A percentile compares a stretch with the other conserved stretches of the same genome.
These are phyloP conservation scores for Papiliotrema terrestris DNA, from an alignment of 1,284 basidiomycete genomes.

Conservation along the genomic window DNA sequence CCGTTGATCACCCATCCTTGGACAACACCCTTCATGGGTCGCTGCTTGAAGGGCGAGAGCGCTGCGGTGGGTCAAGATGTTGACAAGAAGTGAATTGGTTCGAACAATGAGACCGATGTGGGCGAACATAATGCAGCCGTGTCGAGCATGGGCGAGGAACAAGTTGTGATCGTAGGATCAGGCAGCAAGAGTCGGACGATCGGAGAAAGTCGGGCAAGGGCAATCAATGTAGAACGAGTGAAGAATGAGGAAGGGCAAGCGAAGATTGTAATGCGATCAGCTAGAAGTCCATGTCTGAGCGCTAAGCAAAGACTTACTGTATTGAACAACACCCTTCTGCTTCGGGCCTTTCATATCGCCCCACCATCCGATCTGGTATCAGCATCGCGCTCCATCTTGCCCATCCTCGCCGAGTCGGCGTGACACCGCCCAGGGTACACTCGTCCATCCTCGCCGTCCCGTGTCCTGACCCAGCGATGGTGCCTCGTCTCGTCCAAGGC, in stretches of 20 bases:
- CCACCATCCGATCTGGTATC: constrained; percentile 79
- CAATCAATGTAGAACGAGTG: background rate
- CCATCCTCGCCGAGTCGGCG: too few relatives aligned
- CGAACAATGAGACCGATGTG: too few relatives aligned
- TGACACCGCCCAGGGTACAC: too few relatives aligned
- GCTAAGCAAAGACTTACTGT: constrained; percentile 66
- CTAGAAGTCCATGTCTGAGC: too few relatives aligned
- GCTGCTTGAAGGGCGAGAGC: constrained; percentile 75
- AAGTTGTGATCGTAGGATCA: too few relatives aligned
- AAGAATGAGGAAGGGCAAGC: background rate
- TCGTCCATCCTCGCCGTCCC: background rate
- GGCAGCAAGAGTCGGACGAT: background rate
- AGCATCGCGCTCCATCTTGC: background rate
- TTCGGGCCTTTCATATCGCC: constrained; percentile 68
- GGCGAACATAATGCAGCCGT: background rate
- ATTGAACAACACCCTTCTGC: constrained; percentile 75
- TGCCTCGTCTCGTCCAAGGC: background rate
- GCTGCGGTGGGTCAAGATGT: constrained; percentile 51
- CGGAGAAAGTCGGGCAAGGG: background rate
- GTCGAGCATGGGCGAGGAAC: too few relatives aligned
- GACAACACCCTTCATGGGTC: constrained; percentile 67
- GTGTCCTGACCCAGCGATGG: background rate
- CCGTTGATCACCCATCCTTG: constrained; percentile 82
- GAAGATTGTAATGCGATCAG: background rate
- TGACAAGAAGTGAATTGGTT: too few relatives aligned